These are phyloP conservation scores for Paramecium caudatum DNA, from an alignment of 73 alveolate species.

Conservation along the genomic window DNA sequence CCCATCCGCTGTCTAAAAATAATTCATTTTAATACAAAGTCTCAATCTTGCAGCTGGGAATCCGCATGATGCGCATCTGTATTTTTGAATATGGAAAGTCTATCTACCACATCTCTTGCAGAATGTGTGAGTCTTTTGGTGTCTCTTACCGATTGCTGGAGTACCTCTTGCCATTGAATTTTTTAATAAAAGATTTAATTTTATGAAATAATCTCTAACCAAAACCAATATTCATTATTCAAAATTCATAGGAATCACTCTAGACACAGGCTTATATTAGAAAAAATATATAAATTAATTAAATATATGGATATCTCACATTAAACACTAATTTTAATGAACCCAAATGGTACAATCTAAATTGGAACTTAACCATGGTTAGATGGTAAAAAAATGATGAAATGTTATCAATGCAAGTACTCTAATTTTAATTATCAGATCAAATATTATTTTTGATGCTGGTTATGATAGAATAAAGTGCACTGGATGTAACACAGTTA, in stretches of 20 bases:
- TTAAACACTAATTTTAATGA: background rate
- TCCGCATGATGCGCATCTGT: conserved; percentile 87
- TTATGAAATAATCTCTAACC: background rate
- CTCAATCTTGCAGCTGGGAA: conserved; percentile 85
- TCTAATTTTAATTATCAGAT: background rate
- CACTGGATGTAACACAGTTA: background rate
- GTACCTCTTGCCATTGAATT: conserved; percentile 89
- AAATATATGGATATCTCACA: background rate
- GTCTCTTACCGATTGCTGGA: conserved; percentile 85
- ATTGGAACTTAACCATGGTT: conserved; percentile 53
- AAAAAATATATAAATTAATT: background rate
- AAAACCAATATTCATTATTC: background rate
- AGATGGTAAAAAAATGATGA: conserved; percentile 1
- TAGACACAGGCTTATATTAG: no score
- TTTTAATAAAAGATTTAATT: conserved; percentile 60
- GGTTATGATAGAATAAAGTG: background rate
- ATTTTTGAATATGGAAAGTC: conserved; percentile 85
- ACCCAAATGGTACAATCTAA: conserved; percentile 23
- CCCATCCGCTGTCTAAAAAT: conserved; percentile 85
- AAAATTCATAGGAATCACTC: no score
- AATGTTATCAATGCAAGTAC: conserved; percentile 30
- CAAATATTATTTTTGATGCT: background rate
- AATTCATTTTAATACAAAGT: conserved; percentile 78
- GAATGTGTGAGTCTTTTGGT: conserved; percentile 89
- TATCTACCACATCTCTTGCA: conserved; percentile 88